Percentiles rank a stretch among this genome's conserved stretches.
Evolutionary conservation across 2,329 filamentous ascomycete species (phyloP).

Genomic region (Phialophora expanda): DNA sequence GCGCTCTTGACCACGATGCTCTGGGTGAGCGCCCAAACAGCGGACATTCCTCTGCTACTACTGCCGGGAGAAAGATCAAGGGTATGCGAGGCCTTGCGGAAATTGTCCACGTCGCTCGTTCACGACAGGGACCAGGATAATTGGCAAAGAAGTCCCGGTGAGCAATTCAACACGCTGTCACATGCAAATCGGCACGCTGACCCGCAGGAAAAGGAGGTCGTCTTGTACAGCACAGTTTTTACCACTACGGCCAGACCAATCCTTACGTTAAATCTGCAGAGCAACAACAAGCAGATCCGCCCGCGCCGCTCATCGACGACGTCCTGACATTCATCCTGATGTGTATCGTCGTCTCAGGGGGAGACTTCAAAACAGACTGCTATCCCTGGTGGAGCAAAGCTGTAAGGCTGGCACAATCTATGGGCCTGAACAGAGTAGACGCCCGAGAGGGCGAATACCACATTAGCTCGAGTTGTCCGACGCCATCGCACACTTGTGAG

Average conservation of each 20-base stretch:
- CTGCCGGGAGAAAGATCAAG: slow-evolving; percentile 48
- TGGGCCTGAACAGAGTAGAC: slow-evolving; percentile 48
- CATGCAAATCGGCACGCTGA: too few species aligned
- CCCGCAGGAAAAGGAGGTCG: too few species aligned
- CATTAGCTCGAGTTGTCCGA: too few species aligned
- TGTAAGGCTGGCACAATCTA: slow-evolving; percentile 14
- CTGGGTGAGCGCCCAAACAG: slow-evolving; percentile 55
- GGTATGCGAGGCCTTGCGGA: slow-evolving; percentile 29
- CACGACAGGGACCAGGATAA: slow-evolving; percentile 25
- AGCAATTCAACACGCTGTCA: too few species aligned
- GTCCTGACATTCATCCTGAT: slow-evolving; percentile 56
- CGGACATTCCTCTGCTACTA: slow-evolving; percentile 49
- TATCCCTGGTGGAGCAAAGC: slow-evolving; percentile 30
- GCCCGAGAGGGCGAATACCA: slow-evolving; percentile 41
- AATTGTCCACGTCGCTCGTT: slow-evolving; percentile 44
- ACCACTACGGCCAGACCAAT: too few species aligned
- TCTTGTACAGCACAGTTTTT: too few species aligned
- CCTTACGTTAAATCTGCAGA: too few species aligned
- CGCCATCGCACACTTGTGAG: too few species aligned
- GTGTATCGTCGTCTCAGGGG: slow-evolving; percentile 54
- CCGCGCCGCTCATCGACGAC: slow-evolving; percentile 45
- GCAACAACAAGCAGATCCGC: slow-evolving; percentile 9
- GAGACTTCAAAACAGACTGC: slow-evolving; percentile 57
- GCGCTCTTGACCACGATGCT: slow-evolving; percentile 55
- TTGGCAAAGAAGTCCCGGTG: slow-evolving; percentile 31